These are phyloP conservation scores for Cryptosporidium ryanae DNA, from an alignment of 169 alveolate genomes.

Conservation along the genomic window DNA sequence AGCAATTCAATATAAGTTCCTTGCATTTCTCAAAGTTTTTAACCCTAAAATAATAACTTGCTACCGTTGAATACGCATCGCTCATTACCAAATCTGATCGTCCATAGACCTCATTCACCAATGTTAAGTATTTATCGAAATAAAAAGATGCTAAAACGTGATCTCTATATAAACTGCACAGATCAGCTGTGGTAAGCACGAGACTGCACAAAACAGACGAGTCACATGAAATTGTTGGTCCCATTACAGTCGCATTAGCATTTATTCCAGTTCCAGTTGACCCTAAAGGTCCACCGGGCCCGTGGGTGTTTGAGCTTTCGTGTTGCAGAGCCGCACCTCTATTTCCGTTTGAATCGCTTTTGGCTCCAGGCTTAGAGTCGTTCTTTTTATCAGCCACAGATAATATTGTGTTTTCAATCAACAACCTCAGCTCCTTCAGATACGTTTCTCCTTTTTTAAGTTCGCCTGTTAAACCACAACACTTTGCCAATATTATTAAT, in stretches of 20 bases:
- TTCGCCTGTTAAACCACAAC: slow-evolving; percentile 85
- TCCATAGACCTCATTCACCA: slow-evolving; percentile 74
- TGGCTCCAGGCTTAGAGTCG: slow-evolving; percentile 7
- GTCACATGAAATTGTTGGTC: slow-evolving; percentile 78
- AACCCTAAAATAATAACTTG: slow-evolving; percentile 74
- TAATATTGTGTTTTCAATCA: slow-evolving; percentile 84
- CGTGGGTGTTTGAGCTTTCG: background rate
- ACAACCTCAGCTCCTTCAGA: slow-evolving; percentile 82
- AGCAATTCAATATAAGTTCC: slow-evolving; percentile 43
- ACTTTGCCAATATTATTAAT: slow-evolving; percentile 83
- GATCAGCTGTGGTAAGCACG: slow-evolving; percentile 77
- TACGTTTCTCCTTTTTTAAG: slow-evolving; percentile 81
- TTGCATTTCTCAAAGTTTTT: slow-evolving; percentile 48
- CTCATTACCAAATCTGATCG: slow-evolving; percentile 73
- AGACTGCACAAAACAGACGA: slow-evolving; percentile 77
- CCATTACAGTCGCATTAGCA: slow-evolving; percentile 34
- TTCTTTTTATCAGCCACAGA: slow-evolving; percentile 77
- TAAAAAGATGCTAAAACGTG: slow-evolving; percentile 76
- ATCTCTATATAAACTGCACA: slow-evolving; percentile 78
- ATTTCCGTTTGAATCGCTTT: slow-evolving; percentile 10
- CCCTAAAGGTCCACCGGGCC: slow-evolving; percentile 1
- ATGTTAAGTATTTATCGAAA: slow-evolving; percentile 73
- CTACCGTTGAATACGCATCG: slow-evolving; percentile 77
- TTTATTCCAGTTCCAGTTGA: background rate
- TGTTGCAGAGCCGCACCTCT: background rate